Evolutionary conservation across 208 protist species (phyloP).

Genomic region (Tritrichomonas foetus): DNA sequence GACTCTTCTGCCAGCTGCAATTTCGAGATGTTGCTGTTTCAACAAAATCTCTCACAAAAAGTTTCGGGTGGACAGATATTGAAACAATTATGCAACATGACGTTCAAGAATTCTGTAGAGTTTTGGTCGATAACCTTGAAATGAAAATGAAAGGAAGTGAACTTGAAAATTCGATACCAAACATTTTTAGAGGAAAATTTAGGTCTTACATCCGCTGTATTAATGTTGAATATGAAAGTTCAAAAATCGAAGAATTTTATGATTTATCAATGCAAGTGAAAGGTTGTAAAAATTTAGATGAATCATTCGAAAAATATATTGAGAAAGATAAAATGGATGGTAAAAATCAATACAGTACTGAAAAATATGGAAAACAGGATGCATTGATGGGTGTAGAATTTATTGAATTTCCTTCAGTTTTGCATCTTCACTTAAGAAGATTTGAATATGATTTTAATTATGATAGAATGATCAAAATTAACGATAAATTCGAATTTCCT

Average conservation of each 20-base stretch:
- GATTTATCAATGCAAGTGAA: conserved; percentile 72
- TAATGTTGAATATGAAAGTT: conserved; percentile 69
- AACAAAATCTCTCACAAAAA: conserved; percentile 56
- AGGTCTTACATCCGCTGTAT: conserved; percentile 70
- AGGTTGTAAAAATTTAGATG: conserved; percentile 50
- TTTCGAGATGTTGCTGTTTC: conserved; percentile 52
- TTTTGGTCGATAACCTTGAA: conserved; percentile 75
- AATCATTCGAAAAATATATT: conserved; percentile 63
- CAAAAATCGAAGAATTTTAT: conserved; percentile 60
- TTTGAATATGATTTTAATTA: conserved; percentile 72
- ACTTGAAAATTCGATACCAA: conserved; percentile 43
- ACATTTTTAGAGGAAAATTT: conserved; percentile 43
- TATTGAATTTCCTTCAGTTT: conserved; percentile 66
- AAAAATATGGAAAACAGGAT: conserved; percentile 66
- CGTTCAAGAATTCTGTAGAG: conserved; percentile 71
- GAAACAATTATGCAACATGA: conserved; percentile 78
- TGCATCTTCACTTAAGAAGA: conserved; percentile 75
- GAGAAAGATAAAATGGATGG: conserved; percentile 70
- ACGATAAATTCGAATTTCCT: conserved; percentile 62
- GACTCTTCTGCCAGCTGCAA: conserved; percentile 73
- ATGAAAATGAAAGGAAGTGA: conserved; percentile 71
- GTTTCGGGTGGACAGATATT: not conserved
- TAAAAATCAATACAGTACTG: conserved; percentile 71
- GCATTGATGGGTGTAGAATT: conserved; percentile 70
- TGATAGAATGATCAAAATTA: conserved; percentile 69